Conservation (phyloP, 2,329 filamentous ascomycete genomes). For the Madurella fahalii region DNA sequence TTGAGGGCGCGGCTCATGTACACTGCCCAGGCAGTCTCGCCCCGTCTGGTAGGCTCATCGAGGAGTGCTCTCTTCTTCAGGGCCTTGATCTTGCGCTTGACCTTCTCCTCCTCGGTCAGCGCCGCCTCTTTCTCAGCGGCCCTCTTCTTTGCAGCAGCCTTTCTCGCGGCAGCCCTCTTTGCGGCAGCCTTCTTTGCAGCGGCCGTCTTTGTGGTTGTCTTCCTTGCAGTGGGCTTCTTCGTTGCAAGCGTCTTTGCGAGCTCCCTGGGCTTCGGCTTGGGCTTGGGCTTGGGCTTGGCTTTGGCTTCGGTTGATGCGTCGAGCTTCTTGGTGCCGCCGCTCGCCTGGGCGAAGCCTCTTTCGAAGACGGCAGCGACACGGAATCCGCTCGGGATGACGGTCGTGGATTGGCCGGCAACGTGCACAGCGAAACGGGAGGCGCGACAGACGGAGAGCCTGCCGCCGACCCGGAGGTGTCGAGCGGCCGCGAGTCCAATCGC, state of each 20-base stretch:
- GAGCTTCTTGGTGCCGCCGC: slow-evolving; percentile 6
- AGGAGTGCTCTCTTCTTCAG: slow-evolving; percentile 42
- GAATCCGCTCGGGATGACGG: slow-evolving; percentile 12
- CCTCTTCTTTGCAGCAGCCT: slow-evolving; percentile 25
- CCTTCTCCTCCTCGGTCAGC: slow-evolving; percentile 34
- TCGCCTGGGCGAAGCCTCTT: slow-evolving; percentile 20
- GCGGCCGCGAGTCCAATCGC: slow-evolving; percentile 22
- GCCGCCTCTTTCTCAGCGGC: background rate
- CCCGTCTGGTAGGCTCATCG: slow-evolving; percentile 34
- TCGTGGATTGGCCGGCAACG: slow-evolving; percentile 5
- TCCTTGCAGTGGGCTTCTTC: slow-evolving; percentile 26
- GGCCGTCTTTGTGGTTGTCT: slow-evolving; percentile 18
- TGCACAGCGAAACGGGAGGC: background rate
- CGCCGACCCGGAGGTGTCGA: slow-evolving; percentile 19
- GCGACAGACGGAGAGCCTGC: slow-evolving; percentile 13
- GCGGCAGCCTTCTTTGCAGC: slow-evolving; percentile 28
- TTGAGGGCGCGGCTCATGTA: slow-evolving; percentile 34
- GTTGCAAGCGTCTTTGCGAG: no score
- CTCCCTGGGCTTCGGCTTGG: slow-evolving; percentile 18
- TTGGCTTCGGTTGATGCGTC: slow-evolving; percentile 15
- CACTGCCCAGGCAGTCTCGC: slow-evolving; percentile 36
- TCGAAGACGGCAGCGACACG: slow-evolving; percentile 14
- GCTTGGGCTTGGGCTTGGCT: slow-evolving; percentile 23
- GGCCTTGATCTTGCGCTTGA: slow-evolving; percentile 29
- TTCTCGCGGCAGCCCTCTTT: slow-evolving; percentile 26